Conservation (phyloP, 257 asterid species). For the Coffea canephora region DNA sequence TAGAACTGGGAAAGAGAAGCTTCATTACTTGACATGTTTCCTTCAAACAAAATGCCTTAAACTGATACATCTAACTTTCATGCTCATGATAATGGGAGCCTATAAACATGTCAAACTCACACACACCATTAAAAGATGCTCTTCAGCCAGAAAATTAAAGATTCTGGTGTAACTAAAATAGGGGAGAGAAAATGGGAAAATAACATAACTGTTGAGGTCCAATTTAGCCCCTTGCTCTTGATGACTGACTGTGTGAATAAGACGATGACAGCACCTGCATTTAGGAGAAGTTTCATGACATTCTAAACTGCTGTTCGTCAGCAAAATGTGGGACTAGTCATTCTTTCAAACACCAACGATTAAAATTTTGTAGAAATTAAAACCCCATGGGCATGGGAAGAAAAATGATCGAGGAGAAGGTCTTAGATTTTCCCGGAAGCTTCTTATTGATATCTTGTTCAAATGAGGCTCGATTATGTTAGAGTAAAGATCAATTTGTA, state of each 20-base stretch:
- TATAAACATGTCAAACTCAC: not conserved
- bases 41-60: not conserved
- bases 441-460: not conserved
- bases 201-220: conserved; percentile 1
- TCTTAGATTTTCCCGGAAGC: not conserved
- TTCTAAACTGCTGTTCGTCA: not conserved
- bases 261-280: conserved; percentile 83
- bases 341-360: not conserved
- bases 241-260: conserved; percentile 64
- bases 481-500: not conserved
- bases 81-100: not conserved
- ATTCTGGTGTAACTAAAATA: not conserved
- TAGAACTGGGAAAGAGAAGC: not conserved
- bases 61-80: not conserved
- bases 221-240: conserved; percentile 29
- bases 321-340: not conserved
- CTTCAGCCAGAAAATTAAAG: not conserved
- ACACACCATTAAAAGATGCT: not conserved
- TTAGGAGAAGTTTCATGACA: not conserved
- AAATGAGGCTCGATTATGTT: not conserved
- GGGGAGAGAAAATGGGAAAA: not conserved
- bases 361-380: not conserved
- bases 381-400: not conserved
- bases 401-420: not conserved
- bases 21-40: not conserved